phyloP scores from a whole-genome alignment of 139 green algal species.

The Coccomyxa sp. region DNA sequence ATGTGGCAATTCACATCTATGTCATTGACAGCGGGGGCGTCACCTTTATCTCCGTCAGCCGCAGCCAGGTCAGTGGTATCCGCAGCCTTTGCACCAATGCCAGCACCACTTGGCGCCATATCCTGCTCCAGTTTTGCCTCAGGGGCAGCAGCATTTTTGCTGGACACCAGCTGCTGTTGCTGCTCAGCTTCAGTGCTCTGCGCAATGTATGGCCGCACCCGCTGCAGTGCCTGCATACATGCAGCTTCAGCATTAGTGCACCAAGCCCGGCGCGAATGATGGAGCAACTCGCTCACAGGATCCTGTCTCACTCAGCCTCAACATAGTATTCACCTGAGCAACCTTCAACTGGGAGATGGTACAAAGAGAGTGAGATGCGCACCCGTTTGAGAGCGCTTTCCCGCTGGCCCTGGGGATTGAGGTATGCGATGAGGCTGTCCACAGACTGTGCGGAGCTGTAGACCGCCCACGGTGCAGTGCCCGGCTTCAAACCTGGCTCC shows the following conservation, averaged over 20 bases:
- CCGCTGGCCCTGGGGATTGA: slow-evolving; percentile 34
- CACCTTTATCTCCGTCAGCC: neutral
- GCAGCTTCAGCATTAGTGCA: neutral
- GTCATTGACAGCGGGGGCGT: no score
- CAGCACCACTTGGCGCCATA: neutral
- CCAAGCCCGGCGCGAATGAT: neutral
- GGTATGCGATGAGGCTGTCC: slow-evolving; percentile 26
- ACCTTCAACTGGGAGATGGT: neutral
- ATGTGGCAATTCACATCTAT: no score
- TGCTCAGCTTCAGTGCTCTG: neutral
- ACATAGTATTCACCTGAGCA: neutral
- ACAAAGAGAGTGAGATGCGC: neutral
- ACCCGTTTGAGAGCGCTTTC: slow-evolving; percentile 21
- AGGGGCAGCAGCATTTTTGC: neutral
- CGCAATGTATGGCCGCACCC: slow-evolving; percentile 4
- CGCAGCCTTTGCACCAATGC: neutral
- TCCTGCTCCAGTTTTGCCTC: neutral
- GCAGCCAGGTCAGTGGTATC: neutral
- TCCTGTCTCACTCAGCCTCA: neutral
- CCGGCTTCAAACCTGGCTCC: neutral
- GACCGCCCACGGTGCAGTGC: slow-evolving; percentile 20
- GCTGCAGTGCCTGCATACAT: slow-evolving; percentile 13
- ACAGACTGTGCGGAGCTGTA: slow-evolving; percentile 20
- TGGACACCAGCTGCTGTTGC: neutral
- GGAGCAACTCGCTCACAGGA: neutral